These are phyloP conservation scores for Amoebophrya sp. DNA, from an alignment of 169 alveolate genomes.

Conservation along the genomic window DNA sequence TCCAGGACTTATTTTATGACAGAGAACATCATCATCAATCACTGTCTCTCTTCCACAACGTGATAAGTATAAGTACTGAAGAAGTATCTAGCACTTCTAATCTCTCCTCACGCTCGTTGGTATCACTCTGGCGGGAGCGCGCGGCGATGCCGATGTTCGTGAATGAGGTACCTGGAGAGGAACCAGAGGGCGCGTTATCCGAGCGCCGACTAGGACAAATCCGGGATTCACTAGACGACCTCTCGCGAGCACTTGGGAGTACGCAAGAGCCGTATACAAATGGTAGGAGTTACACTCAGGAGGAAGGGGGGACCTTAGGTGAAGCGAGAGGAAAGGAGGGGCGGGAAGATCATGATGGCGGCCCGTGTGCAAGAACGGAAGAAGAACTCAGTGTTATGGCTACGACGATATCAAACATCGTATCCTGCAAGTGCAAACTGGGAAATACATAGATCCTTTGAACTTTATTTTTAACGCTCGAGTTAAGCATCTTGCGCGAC, in stretches of 20 bases:
- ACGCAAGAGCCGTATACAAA: too few relatives aligned
- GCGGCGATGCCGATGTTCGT: conserved; percentile 10
- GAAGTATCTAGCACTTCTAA: neutral
- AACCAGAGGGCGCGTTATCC: neutral
- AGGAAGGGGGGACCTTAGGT: too few relatives aligned
- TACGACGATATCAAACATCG: too few relatives aligned
- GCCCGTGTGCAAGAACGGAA: too few relatives aligned
- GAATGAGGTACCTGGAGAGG: neutral
- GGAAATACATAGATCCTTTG: too few relatives aligned
- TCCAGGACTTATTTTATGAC: neutral
- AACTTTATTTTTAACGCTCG: too few relatives aligned
- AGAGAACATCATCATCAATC: neutral
- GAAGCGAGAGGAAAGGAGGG: too few relatives aligned
- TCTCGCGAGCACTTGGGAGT: neutral
- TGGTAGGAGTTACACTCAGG: too few relatives aligned
- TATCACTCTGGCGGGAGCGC: neutral
- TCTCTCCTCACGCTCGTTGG: neutral
- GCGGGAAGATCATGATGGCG: too few relatives aligned
- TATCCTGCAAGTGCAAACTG: too few relatives aligned
- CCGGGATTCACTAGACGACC: neutral
- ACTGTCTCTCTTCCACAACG: neutral
- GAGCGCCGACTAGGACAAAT: neutral
- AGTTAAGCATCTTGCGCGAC: too few relatives aligned
- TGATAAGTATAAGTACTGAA: neutral
- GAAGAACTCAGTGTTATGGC: too few relatives aligned